Conservation (phyloP, 1,139 yeast genomes). For the Yamadazyma friedrichii region DNA sequence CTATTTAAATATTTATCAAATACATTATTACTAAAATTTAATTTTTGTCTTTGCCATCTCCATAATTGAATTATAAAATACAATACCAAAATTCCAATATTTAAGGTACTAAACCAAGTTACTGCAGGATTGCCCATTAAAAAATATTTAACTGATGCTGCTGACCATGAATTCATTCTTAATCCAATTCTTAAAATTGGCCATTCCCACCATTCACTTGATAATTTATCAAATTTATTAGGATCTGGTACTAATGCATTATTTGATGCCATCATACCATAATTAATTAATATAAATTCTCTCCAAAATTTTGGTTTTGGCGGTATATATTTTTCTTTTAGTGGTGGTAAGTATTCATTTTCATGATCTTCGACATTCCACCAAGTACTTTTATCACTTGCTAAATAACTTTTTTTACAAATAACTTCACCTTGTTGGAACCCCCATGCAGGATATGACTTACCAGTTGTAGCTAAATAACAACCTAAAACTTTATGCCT, state of each 20-base stretch:
- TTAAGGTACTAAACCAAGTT: slow-evolving; percentile 55
- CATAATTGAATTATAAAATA: slow-evolving; percentile 20
- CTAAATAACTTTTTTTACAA: slow-evolving; percentile 53
- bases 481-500: slow-evolving; percentile 65
- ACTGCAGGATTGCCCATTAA: slow-evolving; percentile 67
- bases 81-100: slow-evolving; percentile 21
- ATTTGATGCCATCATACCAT: slow-evolving; percentile 78
- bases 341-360: slow-evolving; percentile 42
- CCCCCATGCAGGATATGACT: slow-evolving; percentile 77
- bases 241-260: slow-evolving; percentile 65
- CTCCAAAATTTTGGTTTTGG: slow-evolving; percentile 71
- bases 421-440: slow-evolving; percentile 79
- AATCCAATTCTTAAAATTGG: slow-evolving; percentile 62
- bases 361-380: slow-evolving; percentile 77
- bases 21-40: slow-evolving; percentile 10
- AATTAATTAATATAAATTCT: slow-evolving; percentile 66
- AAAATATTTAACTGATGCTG: slow-evolving; percentile 50
- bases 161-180: slow-evolving; percentile 69
- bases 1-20: slow-evolving; percentile 13
- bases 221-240: slow-evolving; percentile 61
- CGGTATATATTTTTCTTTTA: slow-evolving; percentile 44
- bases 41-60: slow-evolving; percentile 37
- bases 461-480: slow-evolving; percentile 71
- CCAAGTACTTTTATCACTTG: slow-evolving; percentile 67
- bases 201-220: slow-evolving; percentile 85